Evolutionary conservation across 192 early-diverging fungal genomes (phyloP), one percentile per base, ranked within the genome.

Genomic region (Gamsiella multidivaricata): DNA sequence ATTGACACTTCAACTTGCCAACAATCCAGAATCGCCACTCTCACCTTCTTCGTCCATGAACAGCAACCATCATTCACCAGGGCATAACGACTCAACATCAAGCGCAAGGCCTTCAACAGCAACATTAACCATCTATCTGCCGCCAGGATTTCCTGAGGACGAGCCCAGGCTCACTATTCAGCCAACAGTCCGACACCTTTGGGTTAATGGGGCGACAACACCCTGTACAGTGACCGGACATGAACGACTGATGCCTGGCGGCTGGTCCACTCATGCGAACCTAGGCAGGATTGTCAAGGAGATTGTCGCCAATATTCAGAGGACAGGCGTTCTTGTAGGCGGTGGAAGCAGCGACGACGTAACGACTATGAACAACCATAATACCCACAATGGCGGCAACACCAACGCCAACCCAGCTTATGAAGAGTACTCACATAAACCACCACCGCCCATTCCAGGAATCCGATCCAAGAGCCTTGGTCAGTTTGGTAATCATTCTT

Each of bases 201-300:
- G 85, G 88, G 72, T 89, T 3, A 81, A 87, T 39, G 52, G 64
- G 3, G 65, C 79, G 17, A 69, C 80, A 37, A 41, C 61, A 14
- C 74, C 74, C 25, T 62, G 65, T 45, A 47, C 54, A 0, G 82
- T 89, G n/a, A 81, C 79, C 17, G 80, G 82, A 39, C 87, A 84
- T 54, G 84, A 81, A 5, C 53, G 73, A 49, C 59, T 82, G 2
- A 47, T 47, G 47, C 81, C 81, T 25, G 79, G 72, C 0, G 70
- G 50, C 20, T 87, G 86, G 86, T 71, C 74, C 9, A 54, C 54
- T 0, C 74, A 80, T 45, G 70, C 70, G 5, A 84, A 75, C 42
- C 53, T 91, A 18, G 88, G 89, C 2, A 71, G 69, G 49, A 59
- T 89, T 22, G 71, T 89, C 33, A 79, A 84, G 51, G 86, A 88